These are phyloP conservation scores for Fistulifera pelliculosa DNA, from an alignment of 108 stramenopile species.

Conservation along the genomic window DNA sequence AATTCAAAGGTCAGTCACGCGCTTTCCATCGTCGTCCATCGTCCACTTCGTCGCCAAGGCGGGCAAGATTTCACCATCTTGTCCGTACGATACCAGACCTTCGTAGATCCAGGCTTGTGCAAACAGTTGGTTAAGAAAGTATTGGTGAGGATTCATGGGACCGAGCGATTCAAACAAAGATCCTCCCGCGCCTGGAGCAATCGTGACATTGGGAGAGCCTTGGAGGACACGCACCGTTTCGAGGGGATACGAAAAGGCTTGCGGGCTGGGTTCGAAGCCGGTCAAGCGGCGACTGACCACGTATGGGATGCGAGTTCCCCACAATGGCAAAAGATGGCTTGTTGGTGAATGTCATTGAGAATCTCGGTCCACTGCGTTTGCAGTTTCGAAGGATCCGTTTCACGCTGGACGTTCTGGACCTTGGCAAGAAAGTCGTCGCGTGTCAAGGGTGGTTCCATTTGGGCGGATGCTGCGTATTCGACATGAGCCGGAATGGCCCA, in stretches of 20 bases:
- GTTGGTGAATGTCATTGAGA: conserved; percentile 38
- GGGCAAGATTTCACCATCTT: conserved; percentile 42
- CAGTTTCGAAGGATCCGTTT: conserved; percentile 10
- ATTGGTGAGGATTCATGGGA: conserved; percentile 47
- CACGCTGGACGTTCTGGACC: conserved; percentile 31
- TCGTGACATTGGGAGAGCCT: conserved; percentile 31
- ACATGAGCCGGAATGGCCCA: conserved; percentile 40
- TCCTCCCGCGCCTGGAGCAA: conserved; percentile 41
- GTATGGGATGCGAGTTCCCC: conserved; percentile 47
- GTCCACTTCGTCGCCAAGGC: conserved; percentile 41
- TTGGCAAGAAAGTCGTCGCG: conserved; percentile 26
- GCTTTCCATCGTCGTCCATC: conserved; percentile 4
- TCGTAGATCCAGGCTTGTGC: conserved; percentile 57
- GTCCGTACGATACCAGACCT: conserved; percentile 49
- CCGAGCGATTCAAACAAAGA: conserved; percentile 32
- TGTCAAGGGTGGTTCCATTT: conserved; percentile 31
- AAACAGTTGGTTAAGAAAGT: conserved; percentile 45
- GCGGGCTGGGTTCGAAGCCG: conserved; percentile 27
- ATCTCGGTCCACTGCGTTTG: conserved; percentile 32
- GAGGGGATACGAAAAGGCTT: conserved; percentile 34
- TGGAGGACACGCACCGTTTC: conserved; percentile 16
- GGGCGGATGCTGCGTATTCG: conserved; percentile 35
- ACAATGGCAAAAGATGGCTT: conserved; percentile 49
- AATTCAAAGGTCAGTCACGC: conserved; percentile 39
- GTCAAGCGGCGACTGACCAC: conserved; percentile 48